Conservation (phyloP, 768 basidiomycete species). For the Suillus ampliporus region DNA sequence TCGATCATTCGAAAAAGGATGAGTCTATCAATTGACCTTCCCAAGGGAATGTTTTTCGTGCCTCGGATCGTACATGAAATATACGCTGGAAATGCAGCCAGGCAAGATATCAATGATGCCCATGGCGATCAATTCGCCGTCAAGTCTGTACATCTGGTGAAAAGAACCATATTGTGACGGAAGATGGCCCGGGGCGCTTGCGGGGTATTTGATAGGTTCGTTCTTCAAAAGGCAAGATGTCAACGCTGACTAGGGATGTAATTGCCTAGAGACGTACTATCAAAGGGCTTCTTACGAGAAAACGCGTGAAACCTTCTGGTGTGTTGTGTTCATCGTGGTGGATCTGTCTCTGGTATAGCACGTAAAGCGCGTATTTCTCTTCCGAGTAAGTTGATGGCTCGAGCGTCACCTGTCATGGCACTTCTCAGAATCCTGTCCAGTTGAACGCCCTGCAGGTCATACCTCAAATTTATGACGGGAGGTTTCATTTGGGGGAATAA, state of each 20-base stretch:
- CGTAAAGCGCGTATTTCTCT: conserved; percentile 83
- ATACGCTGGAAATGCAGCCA: conserved; percentile 79
- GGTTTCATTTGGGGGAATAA: conserved; percentile 30
- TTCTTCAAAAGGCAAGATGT: conserved; percentile 42
- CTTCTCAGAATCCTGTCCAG: not conserved
- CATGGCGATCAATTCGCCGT: conserved; percentile 83
- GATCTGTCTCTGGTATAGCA: conserved; percentile 77
- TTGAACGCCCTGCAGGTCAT: conserved; percentile 12
- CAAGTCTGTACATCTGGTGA: conserved; percentile 86
- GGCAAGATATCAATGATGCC: conserved; percentile 92
- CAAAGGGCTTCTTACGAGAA: conserved; percentile 83
- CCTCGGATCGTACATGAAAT: conserved; percentile 85
- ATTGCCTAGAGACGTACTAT: conserved; percentile 48
- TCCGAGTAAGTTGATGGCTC: conserved; percentile 77
- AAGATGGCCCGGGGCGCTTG: conserved; percentile 56
- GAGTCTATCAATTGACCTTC: conserved; percentile 54
- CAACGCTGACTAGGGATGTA: not conserved
- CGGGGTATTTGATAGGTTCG: conserved; percentile 64
- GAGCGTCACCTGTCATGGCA: conserved; percentile 60
- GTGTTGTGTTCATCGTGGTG: conserved; percentile 70
- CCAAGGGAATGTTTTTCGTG: conserved; percentile 78
- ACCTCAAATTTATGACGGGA: conserved; percentile 68
- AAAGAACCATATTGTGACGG: conserved; percentile 89
- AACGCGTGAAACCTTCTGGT: conserved; percentile 62
- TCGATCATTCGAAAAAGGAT: not conserved